Conservation (phyloP, 2,329 filamentous ascomycete genomes). For the Cladosporium austrohemisphaericum region DNA sequence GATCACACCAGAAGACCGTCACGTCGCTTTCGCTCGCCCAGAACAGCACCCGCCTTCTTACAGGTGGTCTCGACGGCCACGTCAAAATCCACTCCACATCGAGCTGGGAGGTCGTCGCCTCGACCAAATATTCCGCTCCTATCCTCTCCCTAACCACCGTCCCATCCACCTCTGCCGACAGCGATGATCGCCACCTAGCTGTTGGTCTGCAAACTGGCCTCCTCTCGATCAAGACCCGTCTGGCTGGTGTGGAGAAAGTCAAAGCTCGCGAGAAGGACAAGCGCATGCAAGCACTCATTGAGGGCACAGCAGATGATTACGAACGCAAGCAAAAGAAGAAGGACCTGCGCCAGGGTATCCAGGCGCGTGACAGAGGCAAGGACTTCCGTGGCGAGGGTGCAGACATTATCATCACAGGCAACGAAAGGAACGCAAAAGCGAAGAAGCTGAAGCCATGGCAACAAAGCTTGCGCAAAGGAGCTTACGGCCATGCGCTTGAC, state of each 20-base stretch:
- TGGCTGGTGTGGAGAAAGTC: slow-evolving; percentile 75
- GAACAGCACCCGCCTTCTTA: slow-evolving; percentile 74
- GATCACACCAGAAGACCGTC: slow-evolving; percentile 97
- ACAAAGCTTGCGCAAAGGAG: slow-evolving; percentile 70
- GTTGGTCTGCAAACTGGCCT: slow-evolving; percentile 94
- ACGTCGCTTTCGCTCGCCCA: slow-evolving; percentile 81
- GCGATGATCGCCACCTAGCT: slow-evolving; percentile 85
- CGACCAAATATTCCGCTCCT: slow-evolving; percentile 87
- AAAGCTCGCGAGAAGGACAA: slow-evolving; percentile 72
- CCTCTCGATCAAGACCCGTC: slow-evolving; percentile 84
- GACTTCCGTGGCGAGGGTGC: slow-evolving; percentile 80
- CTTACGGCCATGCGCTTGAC: slow-evolving; percentile 76
- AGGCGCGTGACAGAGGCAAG: slow-evolving; percentile 59
- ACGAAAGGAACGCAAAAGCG: slow-evolving; percentile 56
- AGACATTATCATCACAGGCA: slow-evolving; percentile 81
- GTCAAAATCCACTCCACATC: slow-evolving; percentile 95
- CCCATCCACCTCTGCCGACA: slow-evolving; percentile 55
- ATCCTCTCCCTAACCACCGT: slow-evolving; percentile 81
- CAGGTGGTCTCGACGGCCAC: slow-evolving; percentile 88
- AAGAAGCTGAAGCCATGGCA: slow-evolving; percentile 76
- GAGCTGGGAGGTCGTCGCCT: slow-evolving; percentile 93
- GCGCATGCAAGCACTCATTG: slow-evolving; percentile 78
- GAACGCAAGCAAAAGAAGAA: slow-evolving; percentile 67
- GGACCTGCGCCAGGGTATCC: slow-evolving; percentile 57
- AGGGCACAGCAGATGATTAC: slow-evolving; percentile 72